phyloP scores from a whole-genome alignment of 2,329 filamentous ascomycete genomes.

The Aspergillus tubingensis region DNA sequence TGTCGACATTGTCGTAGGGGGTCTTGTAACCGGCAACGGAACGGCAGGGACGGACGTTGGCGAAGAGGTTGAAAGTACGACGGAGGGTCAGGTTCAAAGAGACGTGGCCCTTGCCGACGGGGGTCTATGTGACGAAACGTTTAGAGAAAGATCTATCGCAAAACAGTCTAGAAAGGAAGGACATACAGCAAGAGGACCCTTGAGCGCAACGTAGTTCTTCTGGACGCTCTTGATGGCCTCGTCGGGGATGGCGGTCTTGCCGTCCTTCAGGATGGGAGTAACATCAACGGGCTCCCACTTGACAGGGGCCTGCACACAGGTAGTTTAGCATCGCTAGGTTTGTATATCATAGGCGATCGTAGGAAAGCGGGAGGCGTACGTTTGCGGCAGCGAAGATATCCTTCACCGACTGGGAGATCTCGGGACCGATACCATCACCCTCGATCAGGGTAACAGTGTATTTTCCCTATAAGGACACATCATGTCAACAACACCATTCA shows the following conservation, averaged over 20 bases:
- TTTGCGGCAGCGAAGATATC: conserved; percentile 96
- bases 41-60: conserved; percentile 96
- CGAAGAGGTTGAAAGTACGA: conserved; percentile 99
- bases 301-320: conserved; percentile 70
- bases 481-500: conserved; percentile 20
- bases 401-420: conserved; percentile 97
- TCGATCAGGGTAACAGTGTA: conserved; percentile 97
- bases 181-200: conserved; percentile 91
- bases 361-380: conserved; percentile 51
- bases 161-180: not conserved
- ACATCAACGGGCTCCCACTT: conserved; percentile 98
- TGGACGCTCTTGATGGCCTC: conserved; percentile 90
- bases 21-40: conserved; percentile 98
- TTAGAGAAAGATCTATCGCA: conserved; percentile 27
- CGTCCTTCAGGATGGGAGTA: conserved; percentile 87
- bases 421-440: conserved; percentile 97
- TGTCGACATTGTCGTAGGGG: conserved; percentile 95
- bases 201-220: conserved; percentile 95
- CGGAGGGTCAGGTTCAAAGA: conserved; percentile 98
- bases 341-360: conserved; percentile 2
- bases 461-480: conserved; percentile 67
- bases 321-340: conserved; percentile 25
- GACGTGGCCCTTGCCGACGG: conserved; percentile 97
- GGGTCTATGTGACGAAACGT: conserved; percentile 62
- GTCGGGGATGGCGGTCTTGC: conserved; percentile 92